A percentile compares a stretch with the other conserved stretches of the same genome.
These are phyloP conservation scores for Colletotrichum cordylinicola DNA, from an alignment of 2,329 filamentous ascomycete species.

Conservation along the genomic window DNA sequence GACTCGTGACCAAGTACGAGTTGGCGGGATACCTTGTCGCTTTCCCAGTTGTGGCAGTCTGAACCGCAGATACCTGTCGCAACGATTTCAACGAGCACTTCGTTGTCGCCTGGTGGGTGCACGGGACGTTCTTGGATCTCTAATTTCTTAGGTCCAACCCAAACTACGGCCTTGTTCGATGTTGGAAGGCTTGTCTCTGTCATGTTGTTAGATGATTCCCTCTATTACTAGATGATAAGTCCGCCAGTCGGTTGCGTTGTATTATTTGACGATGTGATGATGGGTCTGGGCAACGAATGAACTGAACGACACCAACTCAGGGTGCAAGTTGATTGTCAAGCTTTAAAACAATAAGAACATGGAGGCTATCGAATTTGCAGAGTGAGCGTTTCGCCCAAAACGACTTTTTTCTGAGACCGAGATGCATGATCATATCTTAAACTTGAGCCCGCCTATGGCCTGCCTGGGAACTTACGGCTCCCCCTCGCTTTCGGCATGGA, in stretches of 20 bases:
- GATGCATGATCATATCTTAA: background rate
- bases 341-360: too few species aligned
- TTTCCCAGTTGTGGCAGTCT: conserved; percentile 30
- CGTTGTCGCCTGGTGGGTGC: background rate
- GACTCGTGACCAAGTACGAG: conserved; percentile 65
- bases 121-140: background rate
- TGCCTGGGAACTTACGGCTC: background rate
- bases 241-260: too few species aligned
- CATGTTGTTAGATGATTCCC: background rate
- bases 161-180: background rate
- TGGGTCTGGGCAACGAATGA: too few species aligned
- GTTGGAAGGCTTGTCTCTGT: background rate
- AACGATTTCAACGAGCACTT: conserved; percentile 19
- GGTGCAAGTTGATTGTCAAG: too few species aligned
- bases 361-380: too few species aligned
- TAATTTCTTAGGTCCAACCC: background rate
- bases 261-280: too few species aligned
- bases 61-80: conserved; percentile 25
- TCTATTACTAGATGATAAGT: too few species aligned
- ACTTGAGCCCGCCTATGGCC: rapidly evolving
- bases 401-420: background rate
- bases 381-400: too few species aligned
- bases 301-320: too few species aligned
- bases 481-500: background rate
- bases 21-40: conserved; percentile 23